Evolutionary conservation across 140 eudicot genomes (phyloP).

Genomic region (Erigeron philadelphicus): DNA sequence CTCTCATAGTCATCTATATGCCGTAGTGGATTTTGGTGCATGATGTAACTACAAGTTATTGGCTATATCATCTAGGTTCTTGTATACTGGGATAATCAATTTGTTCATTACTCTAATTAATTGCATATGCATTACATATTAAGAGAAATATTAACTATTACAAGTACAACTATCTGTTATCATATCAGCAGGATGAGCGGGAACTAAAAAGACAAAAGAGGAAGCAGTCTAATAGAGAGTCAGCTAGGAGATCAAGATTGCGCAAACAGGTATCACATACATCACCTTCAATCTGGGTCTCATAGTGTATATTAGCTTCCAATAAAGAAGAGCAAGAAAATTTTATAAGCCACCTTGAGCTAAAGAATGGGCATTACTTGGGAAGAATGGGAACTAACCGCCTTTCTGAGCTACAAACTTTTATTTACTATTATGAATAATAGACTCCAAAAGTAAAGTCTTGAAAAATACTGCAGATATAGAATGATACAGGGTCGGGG

Average conservation of each 20-base stretch:
- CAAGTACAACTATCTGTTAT: not conserved
- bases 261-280: conserved; percentile 74
- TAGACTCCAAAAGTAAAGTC: not conserved
- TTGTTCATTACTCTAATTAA: not conserved
- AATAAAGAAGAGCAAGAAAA: not conserved
- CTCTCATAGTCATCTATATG: not conserved
- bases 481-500: conserved; percentile 9
- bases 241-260: conserved; percentile 92
- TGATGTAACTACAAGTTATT: not conserved
- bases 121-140: not conserved
- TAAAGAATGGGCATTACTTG: not conserved
- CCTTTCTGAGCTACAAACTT: not conserved
- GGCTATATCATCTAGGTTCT: not conserved
- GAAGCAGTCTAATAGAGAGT: conserved; percentile 88
- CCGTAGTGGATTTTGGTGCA: not conserved
- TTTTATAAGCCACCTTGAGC: not conserved
- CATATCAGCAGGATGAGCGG: conserved; percentile 57
- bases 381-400: not conserved
- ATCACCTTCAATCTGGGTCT: not conserved
- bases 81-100: not conserved
- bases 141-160: conserved; percentile 10
- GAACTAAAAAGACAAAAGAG: conserved; percentile 78
- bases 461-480: not conserved
- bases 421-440: not conserved
- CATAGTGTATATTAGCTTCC: conserved; percentile 9